Evolutionary conservation across 1,139 yeast genomes (phyloP).

Genomic region (Groenewaldozyma auringiensis): DNA sequence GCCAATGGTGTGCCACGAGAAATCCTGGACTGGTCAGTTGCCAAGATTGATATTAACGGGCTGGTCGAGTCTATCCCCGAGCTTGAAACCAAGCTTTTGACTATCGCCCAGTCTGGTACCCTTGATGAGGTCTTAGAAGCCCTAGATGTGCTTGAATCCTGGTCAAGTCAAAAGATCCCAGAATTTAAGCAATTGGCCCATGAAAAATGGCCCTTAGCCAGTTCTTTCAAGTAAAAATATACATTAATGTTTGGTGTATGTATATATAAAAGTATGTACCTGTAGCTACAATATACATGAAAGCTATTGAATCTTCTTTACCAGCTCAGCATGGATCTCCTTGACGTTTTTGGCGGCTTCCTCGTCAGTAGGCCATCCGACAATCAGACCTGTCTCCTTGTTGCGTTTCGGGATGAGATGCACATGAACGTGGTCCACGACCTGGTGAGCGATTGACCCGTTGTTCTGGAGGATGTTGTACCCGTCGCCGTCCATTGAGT

Average conservation of each 20-base stretch:
- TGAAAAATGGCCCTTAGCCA: slow-evolving; percentile 18
- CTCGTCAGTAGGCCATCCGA: slow-evolving; percentile 87
- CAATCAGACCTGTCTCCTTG: slow-evolving; percentile 60
- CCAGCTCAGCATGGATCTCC: slow-evolving; percentile 53
- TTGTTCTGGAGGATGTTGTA: slow-evolving; percentile 89
- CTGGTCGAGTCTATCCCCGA: slow-evolving; percentile 7
- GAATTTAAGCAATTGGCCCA: slow-evolving; percentile 14
- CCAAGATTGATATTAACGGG: slow-evolving; percentile 16
- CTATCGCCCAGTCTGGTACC: slow-evolving; percentile 5
- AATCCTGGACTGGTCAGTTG: slow-evolving; percentile 17
- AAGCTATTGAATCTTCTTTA: slow-evolving; percentile 35
- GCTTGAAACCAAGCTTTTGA: slow-evolving; percentile 10
- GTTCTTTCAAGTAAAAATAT: slow-evolving; percentile 1
- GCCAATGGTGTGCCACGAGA: slow-evolving; percentile 3
- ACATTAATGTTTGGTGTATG: slow-evolving; percentile 4
- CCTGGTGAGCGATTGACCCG: slow-evolving; percentile 89
- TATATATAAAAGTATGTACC: slow-evolving; percentile 1
- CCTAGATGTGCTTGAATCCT: slow-evolving; percentile 10
- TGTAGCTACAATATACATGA: slow-evolving; percentile 1
- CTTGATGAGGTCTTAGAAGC: slow-evolving; percentile 9
- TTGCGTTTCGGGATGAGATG: slow-evolving; percentile 88
- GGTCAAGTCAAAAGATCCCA: slow-evolving; percentile 14
- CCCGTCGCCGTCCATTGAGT: slow-evolving; percentile 62
- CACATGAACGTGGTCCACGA: slow-evolving; percentile 92
- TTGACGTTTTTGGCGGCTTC: slow-evolving; percentile 57